phyloP scores from a whole-genome alignment of 2,329 filamentous ascomycete genomes.

The Aspergillus sergii region DNA sequence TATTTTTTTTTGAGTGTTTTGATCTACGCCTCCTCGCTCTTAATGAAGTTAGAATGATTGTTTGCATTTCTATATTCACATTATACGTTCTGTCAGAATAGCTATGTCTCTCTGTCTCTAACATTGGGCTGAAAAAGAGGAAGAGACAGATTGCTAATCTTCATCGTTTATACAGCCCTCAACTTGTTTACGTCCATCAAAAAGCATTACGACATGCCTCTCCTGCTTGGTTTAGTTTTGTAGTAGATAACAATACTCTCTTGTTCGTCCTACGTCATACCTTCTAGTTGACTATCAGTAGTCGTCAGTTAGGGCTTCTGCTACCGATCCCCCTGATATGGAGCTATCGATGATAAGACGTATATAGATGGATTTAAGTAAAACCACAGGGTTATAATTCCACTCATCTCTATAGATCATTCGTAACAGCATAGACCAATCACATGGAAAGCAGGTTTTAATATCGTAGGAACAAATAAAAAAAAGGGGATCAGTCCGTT shows the following conservation, averaged over 20 bases:
- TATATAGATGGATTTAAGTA: neutral
- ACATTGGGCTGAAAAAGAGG: neutral
- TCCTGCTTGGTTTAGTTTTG: neutral
- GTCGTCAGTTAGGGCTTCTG: neutral
- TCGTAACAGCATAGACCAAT: conserved; percentile 43
- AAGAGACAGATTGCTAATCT: neutral
- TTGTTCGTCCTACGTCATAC: neutral
- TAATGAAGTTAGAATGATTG: neutral
- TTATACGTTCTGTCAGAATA: neutral
- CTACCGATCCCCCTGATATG: neutral
- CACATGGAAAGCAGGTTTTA: conserved; percentile 24
- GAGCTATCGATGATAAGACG: neutral
- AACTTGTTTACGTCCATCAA: neutral
- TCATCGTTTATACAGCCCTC: neutral
- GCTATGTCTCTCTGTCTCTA: neutral
- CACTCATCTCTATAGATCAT: conserved; percentile 45
- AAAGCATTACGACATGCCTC: neutral
- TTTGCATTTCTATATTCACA: neutral
- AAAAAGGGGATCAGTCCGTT: neutral
- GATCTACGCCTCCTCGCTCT: neutral
- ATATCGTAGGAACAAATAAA: conserved; percentile 8
- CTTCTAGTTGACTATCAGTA: neutral
- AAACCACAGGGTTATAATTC: conserved; percentile 25
- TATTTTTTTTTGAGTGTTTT: neutral
- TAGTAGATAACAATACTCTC: neutral